Conservation (phyloP, 495 filamentous ascomycete genomes). For the Tuber aestivum region DNA sequence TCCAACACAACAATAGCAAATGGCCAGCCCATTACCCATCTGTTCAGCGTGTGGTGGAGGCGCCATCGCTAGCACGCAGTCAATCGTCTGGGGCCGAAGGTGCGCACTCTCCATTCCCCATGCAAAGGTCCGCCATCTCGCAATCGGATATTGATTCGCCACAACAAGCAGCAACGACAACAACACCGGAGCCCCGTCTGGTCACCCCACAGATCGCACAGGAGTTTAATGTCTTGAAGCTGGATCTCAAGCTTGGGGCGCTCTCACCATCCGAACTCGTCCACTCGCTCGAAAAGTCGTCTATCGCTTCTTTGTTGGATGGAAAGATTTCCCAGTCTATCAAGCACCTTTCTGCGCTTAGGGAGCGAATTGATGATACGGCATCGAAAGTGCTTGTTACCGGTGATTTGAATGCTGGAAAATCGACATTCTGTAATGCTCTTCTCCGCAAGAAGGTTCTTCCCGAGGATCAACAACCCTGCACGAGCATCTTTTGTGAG, state of each 20-base stretch:
- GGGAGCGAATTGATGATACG: conserved; percentile 93
- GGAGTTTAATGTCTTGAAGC: conserved; percentile 89
- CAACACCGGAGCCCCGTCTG: conserved; percentile 58
- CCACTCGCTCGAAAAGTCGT: conserved; percentile 89
- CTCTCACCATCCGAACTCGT: conserved; percentile 84
- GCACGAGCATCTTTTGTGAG: conserved; percentile 97
- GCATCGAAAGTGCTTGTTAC: conserved; percentile 97
- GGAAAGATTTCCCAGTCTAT: conserved; percentile 90
- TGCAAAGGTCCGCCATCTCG: conserved; percentile 32
- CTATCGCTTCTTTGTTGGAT: conserved; percentile 82
- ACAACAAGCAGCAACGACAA: conserved; percentile 48
- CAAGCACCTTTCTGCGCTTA: conserved; percentile 75
- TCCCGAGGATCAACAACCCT: conserved; percentile 97
- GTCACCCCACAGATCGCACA: conserved; percentile 90
- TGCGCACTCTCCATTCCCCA: conserved; percentile 43
- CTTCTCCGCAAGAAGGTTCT: conserved; percentile 84
- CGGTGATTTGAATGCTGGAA: conserved; percentile 93
- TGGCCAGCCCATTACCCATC: conserved; percentile 97
- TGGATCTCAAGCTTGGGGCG: conserved; percentile 84
- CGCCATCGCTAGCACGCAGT: conserved; percentile 45
- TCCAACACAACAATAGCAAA: conserved; percentile 79
- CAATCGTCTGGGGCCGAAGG: conserved; percentile 30
- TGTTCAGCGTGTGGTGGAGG: conserved; percentile 57
- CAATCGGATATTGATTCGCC: conserved; percentile 48
- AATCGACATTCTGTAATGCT: conserved; percentile 98